Evolutionary conservation across 805 yeast genomes (phyloP).

Genomic region (Kluyveromyces lactis): DNA sequence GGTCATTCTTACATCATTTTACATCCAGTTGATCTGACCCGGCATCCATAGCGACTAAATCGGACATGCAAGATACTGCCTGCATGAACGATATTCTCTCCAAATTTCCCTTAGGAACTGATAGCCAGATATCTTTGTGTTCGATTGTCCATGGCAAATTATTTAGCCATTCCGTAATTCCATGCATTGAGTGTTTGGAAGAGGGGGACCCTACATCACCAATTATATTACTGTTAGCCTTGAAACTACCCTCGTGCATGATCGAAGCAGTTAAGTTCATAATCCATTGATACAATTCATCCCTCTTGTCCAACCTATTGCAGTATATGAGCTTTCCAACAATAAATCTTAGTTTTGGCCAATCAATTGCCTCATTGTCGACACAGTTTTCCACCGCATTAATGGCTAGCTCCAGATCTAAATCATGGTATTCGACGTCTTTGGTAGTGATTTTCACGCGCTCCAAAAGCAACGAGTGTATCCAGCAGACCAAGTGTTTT

Average conservation of each 20-base stretch:
- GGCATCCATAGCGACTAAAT: neutral
- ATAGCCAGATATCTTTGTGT: constrained; percentile 2
- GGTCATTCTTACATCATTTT: too few species aligned
- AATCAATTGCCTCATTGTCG: constrained; percentile 51
- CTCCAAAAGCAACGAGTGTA: constrained; percentile 2
- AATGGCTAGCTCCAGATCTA: constrained; percentile 2
- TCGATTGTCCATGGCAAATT: constrained; percentile 1
- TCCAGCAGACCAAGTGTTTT: constrained; percentile 4
- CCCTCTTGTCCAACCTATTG: neutral
- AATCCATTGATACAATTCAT: neutral
- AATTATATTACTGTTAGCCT: neutral
- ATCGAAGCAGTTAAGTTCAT: neutral
- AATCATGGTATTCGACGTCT: constrained; percentile 1
- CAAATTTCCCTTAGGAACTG: neutral
- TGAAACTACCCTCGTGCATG: neutral
- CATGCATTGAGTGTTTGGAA: neutral
- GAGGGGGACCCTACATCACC: neutral
- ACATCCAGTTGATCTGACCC: too few species aligned
- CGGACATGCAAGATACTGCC: neutral
- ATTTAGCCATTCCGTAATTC: constrained; percentile 1
- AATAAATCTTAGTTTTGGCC: constrained; percentile 26
- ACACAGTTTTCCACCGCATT: constrained; percentile 33
- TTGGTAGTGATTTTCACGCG: neutral
- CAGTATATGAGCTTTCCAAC: constrained; percentile 13
- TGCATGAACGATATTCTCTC: neutral